Evolutionary conservation across 2,329 filamentous ascomycete species (phyloP), one percentile per base, ranked within the genome.

Genomic region (Trichophyton simii): DNA sequence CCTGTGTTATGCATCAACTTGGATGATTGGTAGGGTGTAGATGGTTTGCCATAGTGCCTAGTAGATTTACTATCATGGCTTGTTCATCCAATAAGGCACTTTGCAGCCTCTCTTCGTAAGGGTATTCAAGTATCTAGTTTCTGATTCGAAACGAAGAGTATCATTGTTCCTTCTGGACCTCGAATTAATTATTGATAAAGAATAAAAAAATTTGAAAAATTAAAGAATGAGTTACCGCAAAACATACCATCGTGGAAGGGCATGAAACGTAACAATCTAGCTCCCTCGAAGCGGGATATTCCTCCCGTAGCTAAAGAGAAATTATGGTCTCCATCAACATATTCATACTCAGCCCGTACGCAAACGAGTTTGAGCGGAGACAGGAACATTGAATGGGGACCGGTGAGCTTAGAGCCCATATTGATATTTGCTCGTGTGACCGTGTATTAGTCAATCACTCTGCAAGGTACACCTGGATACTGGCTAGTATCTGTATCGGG

Each of bases 401-500:
- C 22, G 20, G 25, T 6, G 11, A 22, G 5, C 34, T 2, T 15
- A 52, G 46, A 52, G 3, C 11, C 11, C 25, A 3, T 13, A 5
- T 22, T 28, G 22, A 22, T 28, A 28, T 11, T 7, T 15, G 8
- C 13, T 15, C 20, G 25, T 52, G 20, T 36, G 8, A 18, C 15
- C 15, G 4, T 55, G 28, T 36, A 55, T 18, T 36, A 28, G 9
- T 28, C 15, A 22, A 54, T 31, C 22, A 54, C 22, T 52, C 22
- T 3, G 11, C 25, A 11, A 11, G 13, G 15, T 22, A n/a, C 13
- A 9, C 8, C 15, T 28, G 2, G 22, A 55, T n/a, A 8, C n/a
- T 9, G 31, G 25, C 58, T 62, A 88, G 71, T 88, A 88, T 62
- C 85, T 77, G 69, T 87, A 88, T 69, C 85, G 79, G 1, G 86